phyloP scores from a whole-genome alignment of 2,329 filamentous ascomycete genomes.

The Neoascochyta sp. region DNA sequence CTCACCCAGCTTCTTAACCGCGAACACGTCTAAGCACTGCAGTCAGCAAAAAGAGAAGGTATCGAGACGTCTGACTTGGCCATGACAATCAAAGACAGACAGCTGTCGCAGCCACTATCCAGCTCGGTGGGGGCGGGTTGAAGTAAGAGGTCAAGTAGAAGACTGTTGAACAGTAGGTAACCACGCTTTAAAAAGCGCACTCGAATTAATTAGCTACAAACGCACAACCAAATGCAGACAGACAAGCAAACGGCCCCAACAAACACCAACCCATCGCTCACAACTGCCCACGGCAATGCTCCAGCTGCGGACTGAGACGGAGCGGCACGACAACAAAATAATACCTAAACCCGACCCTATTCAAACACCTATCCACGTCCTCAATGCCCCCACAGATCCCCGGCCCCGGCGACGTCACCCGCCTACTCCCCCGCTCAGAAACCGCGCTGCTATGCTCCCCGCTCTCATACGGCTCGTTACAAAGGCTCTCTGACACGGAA shows the following conservation, averaged over 20 bases:
- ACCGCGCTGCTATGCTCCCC: conserved; percentile 8
- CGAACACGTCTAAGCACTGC: no score
- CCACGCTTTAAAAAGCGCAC: no score
- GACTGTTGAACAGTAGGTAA: no score
- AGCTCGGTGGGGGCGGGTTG: no score
- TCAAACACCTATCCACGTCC: conserved; percentile 1
- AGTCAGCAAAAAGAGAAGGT: no score
- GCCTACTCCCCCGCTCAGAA: conserved; percentile 10
- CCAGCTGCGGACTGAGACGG: conserved; percentile 27
- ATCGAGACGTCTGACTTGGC: no score
- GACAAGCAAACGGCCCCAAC: not conserved
- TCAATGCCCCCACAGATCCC: conserved; percentile 16
- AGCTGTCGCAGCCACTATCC: no score
- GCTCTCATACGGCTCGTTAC: conserved; percentile 1
- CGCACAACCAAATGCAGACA: not conserved
- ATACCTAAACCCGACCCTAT: conserved; percentile 11
- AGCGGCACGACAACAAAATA: conserved; percentile 25
- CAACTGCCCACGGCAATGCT: conserved; percentile 29
- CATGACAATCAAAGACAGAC: no score
- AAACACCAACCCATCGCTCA: no score
- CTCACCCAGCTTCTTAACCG: no score
- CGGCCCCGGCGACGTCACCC: conserved; percentile 19
- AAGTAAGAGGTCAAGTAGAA: no score
- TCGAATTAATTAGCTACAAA: no score
- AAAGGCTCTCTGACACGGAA: conserved; percentile 3